These are phyloP conservation scores for Pseudogymnoascus sp. DNA, from an alignment of 2,329 filamentous ascomycete species.

Conservation along the genomic window DNA sequence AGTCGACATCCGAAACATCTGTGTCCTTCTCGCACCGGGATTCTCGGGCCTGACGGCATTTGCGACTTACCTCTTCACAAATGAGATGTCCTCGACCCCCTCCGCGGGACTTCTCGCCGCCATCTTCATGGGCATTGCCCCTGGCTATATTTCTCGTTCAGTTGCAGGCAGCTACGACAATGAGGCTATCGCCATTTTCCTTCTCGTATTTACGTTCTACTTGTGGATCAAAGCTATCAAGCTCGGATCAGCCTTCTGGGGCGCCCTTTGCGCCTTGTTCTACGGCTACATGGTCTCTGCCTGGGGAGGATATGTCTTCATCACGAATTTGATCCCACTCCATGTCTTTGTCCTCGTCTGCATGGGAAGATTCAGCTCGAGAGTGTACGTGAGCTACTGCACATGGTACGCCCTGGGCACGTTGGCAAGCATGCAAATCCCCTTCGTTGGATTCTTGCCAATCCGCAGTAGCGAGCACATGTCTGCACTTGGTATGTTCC, in stretches of 20 bases:
- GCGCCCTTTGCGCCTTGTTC: slow-evolving; percentile 84
- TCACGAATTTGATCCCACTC: slow-evolving; percentile 90
- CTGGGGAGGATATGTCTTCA: slow-evolving; percentile 99
- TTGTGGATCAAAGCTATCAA: slow-evolving; percentile 99
- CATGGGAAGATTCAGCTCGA: slow-evolving; percentile 93
- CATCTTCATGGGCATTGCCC: slow-evolving; percentile 92
- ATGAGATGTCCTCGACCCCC: slow-evolving; percentile 92
- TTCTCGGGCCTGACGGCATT: slow-evolving; percentile 92
- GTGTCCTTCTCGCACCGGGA: slow-evolving; percentile 86
- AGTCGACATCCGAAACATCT: slow-evolving; percentile 98
- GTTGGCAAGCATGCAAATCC: slow-evolving; percentile 97
- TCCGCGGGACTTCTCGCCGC: slow-evolving; percentile 93
- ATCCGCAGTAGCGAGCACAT: slow-evolving; percentile 98
- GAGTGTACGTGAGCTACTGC: slow-evolving; percentile 92
- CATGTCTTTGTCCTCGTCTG: slow-evolving; percentile 89
- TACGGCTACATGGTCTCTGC: slow-evolving; percentile 99
- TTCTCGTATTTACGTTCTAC: slow-evolving; percentile 96
- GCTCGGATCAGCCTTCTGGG: slow-evolving; percentile 93
- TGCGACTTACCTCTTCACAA: slow-evolving; percentile 88
- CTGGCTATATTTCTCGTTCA: slow-evolving; percentile 94
- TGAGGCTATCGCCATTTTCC: slow-evolving; percentile 97
- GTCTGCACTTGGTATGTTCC: slow-evolving; percentile 72
- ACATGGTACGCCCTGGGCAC: slow-evolving; percentile 98
- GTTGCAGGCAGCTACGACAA: slow-evolving; percentile 99
- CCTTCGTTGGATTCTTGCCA: slow-evolving; percentile 94